These are phyloP conservation scores for Mrakia frigida DNA, from an alignment of 768 basidiomycete genomes.

Conservation along the genomic window DNA sequence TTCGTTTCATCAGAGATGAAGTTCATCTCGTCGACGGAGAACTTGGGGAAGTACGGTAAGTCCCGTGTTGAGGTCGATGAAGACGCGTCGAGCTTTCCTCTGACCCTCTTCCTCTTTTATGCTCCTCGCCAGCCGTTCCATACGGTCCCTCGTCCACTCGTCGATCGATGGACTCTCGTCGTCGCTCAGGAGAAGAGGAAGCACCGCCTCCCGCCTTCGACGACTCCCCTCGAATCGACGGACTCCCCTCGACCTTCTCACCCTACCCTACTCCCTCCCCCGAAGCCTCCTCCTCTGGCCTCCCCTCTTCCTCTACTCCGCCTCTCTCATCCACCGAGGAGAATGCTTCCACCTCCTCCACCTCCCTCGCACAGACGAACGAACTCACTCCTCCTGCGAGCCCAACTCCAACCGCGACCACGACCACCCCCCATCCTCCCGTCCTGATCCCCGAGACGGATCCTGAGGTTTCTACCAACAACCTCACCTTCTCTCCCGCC, in stretches of 20 bases:
- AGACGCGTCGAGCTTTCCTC: background rate
- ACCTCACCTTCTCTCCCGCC: too few species aligned
- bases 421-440: background rate
- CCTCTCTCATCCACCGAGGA: background rate
- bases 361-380: background rate
- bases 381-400: background rate
- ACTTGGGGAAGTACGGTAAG: slow-evolving; percentile 12
- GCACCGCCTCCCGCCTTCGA: background rate
- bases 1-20: slow-evolving; percentile 2
- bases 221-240: slow-evolving; percentile 12
- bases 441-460: background rate
- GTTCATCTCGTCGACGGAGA: slow-evolving; percentile 16
- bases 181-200: slow-evolving; percentile 13
- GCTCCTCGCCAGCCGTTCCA: background rate
- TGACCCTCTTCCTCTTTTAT: background rate
- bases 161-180: slow-evolving; percentile 4
- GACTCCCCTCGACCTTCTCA: background rate
- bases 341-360: background rate
- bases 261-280: background rate
- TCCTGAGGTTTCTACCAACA: too few species aligned
- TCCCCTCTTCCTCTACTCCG: background rate
- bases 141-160: slow-evolving; percentile 7
- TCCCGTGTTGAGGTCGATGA: background rate
- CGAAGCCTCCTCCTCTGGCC: background rate
- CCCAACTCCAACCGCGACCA: background rate